Percentiles rank a stretch among this genome's conserved stretches.
These are phyloP conservation scores for Pilobolus umbonatus DNA, from an alignment of 192 early-diverging fungal species.

Conservation along the genomic window DNA sequence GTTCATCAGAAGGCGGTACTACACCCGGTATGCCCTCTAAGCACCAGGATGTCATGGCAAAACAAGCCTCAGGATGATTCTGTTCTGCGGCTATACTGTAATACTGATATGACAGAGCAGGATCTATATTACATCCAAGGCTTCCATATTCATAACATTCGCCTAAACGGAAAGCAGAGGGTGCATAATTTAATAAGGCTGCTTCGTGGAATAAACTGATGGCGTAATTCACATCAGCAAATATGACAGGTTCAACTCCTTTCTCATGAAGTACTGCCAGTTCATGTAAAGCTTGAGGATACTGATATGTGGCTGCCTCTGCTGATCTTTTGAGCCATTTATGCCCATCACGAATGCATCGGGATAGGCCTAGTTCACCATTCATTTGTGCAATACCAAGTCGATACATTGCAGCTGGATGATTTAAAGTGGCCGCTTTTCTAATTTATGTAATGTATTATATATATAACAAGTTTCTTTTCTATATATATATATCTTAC, in stretches of 20 bases:
- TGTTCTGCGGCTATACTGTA: constrained; percentile 14
- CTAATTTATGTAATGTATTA: constrained; percentile 11
- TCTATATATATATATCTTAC: constrained; percentile 24
- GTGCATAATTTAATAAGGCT: constrained; percentile 6
- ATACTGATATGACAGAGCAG: constrained; percentile 1
- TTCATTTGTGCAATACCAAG: constrained; percentile 37
- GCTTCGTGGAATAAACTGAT: constrained; percentile 4
- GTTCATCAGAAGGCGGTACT: not conserved
- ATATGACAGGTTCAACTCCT: constrained; percentile 35
- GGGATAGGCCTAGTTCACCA: constrained; percentile 48
- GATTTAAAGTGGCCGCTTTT: constrained; percentile 35
- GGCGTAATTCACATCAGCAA: constrained; percentile 3
- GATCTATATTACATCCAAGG: not conserved
- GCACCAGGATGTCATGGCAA: constrained; percentile 7
- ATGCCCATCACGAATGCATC: constrained; percentile 52
- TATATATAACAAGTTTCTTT: not conserved
- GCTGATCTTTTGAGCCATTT: constrained; percentile 59
- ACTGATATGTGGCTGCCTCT: constrained; percentile 52
- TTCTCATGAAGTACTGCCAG: constrained; percentile 53
- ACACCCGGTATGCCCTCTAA: constrained; percentile 5
- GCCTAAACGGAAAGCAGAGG: constrained; percentile 12
- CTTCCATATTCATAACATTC: constrained; percentile 9
- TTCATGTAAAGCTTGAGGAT: constrained; percentile 57
- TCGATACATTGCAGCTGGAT: constrained; percentile 62
- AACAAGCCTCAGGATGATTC: constrained; percentile 40